Evolutionary conservation across 306 rosid genomes (phyloP), one percentile per base, ranked within the genome.

Genomic region (Clitoria ternatea): DNA sequence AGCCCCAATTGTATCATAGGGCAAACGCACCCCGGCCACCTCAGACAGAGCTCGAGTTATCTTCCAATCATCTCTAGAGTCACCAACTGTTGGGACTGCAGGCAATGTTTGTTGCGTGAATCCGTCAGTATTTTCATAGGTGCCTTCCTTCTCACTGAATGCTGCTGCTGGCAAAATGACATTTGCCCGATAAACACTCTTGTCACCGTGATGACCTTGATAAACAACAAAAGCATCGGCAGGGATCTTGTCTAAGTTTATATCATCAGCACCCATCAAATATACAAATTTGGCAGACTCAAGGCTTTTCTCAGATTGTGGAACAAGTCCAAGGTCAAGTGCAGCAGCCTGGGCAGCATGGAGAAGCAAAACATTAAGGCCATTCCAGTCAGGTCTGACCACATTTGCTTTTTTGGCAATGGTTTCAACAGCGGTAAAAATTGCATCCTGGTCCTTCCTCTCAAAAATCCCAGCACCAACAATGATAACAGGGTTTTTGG

Each of bases 41-140:
- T 94, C 99, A 1, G 97, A 94, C 48, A 94, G 83, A 71, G 99
- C 99, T 45, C 97, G 85, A 11, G 91, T 64, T 19, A 91, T 91
- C 88, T 91, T 94, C 99, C 99, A 94, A 69, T 94, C 99, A 37
- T 94, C 99, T 78, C 99, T 83, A 23, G 99, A 95, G 80, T 94
- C 99, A 3, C 96, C 99, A 0, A 94, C 99, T 29, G 96, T 91
- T 11, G 99, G 97, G 61, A 94, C 99, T 37, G 97, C 97, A 64
- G 99, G 99, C 79, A 92, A 33, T 36, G 99, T 94, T 77, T 85
- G 96, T 78, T 91, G 99, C 18, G 89, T 3, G 74, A 90, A 91
- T 33, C 99, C 99, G 76, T 94, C 99, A 0, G 97, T 94, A 59
- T 94, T 94, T 74, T 86, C 96, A 17, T 89, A 94, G 13, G 87